Percentiles rank a stretch among this genome's conserved stretches.
Evolutionary conservation across 169 alveolate genomes (phyloP).

Genomic region (Perkinsus chesapeaki): DNA sequence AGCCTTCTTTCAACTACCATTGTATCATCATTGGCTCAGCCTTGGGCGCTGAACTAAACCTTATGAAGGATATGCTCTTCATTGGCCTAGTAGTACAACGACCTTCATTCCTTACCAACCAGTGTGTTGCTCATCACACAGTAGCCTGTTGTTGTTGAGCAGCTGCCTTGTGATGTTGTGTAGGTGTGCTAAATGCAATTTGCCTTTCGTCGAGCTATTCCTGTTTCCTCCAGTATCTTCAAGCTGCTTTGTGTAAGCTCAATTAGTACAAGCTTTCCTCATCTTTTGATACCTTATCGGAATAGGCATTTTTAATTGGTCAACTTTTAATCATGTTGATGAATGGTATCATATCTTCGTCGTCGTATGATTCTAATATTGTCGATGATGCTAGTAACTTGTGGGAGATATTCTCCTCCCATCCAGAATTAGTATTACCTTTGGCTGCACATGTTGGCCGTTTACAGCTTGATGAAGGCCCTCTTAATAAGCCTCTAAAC

Average conservation of each 20-base stretch:
- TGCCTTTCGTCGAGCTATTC: not conserved
- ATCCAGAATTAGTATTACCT: not conserved
- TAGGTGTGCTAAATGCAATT: not conserved
- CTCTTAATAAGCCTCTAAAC: not conserved
- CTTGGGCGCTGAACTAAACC: not conserved
- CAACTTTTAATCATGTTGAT: not conserved
- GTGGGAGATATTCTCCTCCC: not conserved
- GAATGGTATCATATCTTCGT: no score
- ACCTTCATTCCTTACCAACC: not conserved
- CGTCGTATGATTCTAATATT: not conserved
- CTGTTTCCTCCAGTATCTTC: not conserved
- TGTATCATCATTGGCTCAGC: not conserved
- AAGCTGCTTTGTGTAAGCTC: not conserved
- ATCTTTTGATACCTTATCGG: no score
- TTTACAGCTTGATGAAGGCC: not conserved
- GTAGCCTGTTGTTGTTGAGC: not conserved
- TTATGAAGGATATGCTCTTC: not conserved
- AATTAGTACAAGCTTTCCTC: no score
- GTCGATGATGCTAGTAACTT: not conserved
- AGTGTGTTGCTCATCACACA: not conserved
- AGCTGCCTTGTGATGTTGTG: not conserved
- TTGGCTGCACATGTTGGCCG: not conserved
- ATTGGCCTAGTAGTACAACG: not conserved
- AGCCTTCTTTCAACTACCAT: not conserved
- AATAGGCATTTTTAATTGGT: not conserved